Conservation (phyloP, 148 eudicot species). For the Fallopia convolvulus region DNA sequence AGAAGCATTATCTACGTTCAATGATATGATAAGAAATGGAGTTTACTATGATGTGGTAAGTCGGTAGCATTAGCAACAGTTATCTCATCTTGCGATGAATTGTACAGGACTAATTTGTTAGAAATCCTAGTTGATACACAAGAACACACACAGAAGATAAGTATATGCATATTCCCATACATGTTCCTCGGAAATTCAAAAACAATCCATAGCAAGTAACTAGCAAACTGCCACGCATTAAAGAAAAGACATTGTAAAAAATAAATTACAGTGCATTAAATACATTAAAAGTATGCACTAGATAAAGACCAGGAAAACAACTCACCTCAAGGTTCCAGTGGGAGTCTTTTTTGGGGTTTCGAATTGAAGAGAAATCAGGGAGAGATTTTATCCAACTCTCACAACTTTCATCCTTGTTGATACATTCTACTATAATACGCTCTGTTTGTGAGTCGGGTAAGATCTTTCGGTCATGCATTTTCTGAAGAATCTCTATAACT, state of each 20-base stretch:
- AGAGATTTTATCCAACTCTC: background rate
- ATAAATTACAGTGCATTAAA: too few species aligned
- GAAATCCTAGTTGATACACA: too few species aligned
- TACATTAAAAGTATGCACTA: too few species aligned
- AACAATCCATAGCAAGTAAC: too few species aligned
- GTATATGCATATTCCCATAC: too few species aligned
- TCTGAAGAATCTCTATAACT: conserved; percentile 19
- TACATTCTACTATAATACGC: background rate
- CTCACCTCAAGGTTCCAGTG: background rate
- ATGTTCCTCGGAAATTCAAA: too few species aligned
- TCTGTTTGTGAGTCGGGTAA: background rate
- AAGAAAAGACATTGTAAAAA: too few species aligned
- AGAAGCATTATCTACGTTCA: conserved; percentile 47
- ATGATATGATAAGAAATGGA: conserved; percentile 46
- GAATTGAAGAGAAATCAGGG: background rate
- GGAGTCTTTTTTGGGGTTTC: background rate
- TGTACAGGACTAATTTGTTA: too few species aligned
- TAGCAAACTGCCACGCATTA: too few species aligned
- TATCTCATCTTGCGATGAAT: conserved; percentile 27
- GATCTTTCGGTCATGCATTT: conserved; percentile 13
- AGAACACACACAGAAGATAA: too few species aligned
- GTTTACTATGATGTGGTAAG: conserved; percentile 52
- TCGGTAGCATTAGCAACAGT: conserved; percentile 31
- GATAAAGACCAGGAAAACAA: background rate
- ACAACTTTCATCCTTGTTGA: background rate